These are phyloP conservation scores for Bipolaris cookei DNA, from an alignment of 2,329 filamentous ascomycete species.

Conservation along the genomic window DNA sequence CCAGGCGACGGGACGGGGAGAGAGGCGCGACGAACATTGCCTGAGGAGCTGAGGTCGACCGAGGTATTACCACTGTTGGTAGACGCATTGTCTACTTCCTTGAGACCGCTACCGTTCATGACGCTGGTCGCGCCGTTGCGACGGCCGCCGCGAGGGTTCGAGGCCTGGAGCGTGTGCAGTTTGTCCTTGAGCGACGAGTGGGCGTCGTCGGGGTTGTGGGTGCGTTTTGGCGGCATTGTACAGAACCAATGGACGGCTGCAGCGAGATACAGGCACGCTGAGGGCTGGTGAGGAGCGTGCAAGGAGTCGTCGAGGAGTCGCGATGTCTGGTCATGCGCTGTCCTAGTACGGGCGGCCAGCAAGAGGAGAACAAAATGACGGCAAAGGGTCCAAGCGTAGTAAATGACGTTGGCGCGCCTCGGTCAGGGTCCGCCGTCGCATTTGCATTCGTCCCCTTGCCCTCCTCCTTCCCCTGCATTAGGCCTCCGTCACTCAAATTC, in stretches of 20 bases:
- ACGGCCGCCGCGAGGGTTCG: conserved; percentile 47
- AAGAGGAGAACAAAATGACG: conserved; percentile 22
- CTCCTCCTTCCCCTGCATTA: conserved; percentile 14
- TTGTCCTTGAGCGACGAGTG: conserved; percentile 51
- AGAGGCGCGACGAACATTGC: conserved; percentile 39
- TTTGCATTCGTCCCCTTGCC: conserved; percentile 7
- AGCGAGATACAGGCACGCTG: neutral
- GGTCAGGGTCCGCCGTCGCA: conserved; percentile 15
- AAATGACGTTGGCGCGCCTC: conserved; percentile 23
- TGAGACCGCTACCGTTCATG: conserved; percentile 46
- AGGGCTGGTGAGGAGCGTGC: conserved; percentile 3
- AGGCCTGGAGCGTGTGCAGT: conserved; percentile 49
- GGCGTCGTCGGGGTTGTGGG: conserved; percentile 47
- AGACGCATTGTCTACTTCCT: conserved; percentile 49
- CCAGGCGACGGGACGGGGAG: conserved; percentile 7
- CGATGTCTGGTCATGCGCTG: conserved; percentile 12
- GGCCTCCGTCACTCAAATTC: neutral
- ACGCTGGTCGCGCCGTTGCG: conserved; percentile 38
- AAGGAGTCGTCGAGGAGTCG: conserved; percentile 1
- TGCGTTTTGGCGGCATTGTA: conserved; percentile 49
- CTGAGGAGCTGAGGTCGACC: conserved; percentile 38
- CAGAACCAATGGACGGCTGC: conserved; percentile 4
- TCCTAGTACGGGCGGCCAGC: conserved; percentile 11
- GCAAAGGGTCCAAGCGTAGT: conserved; percentile 17
- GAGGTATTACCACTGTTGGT: conserved; percentile 44